phyloP scores from a whole-genome alignment of 169 alveolate genomes.

The Plasmodium billcollinsi region DNA sequence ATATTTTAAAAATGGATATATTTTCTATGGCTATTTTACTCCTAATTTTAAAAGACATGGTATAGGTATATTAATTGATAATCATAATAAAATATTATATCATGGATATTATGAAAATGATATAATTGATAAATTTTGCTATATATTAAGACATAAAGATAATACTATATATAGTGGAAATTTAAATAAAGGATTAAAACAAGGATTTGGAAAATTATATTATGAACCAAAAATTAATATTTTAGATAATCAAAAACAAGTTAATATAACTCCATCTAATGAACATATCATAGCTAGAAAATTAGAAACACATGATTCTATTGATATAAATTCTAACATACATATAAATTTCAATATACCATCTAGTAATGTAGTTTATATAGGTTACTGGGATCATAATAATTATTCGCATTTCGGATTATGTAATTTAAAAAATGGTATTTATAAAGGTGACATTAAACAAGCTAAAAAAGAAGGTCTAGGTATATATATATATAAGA shows the following conservation, averaged over 20 bases:
- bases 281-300: constrained; percentile 47
- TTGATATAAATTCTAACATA: constrained; percentile 64
- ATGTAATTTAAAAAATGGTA: constrained; percentile 70
- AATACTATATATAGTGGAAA: constrained; percentile 73
- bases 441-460: constrained; percentile 76
- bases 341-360: constrained; percentile 39
- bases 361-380: constrained; percentile 53
- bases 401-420: constrained; percentile 64
- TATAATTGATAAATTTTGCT: constrained; percentile 69
- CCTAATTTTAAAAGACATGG: constrained; percentile 60
- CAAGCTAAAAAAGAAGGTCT: constrained; percentile 74
- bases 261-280: constrained; percentile 66
- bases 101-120: constrained; percentile 78
- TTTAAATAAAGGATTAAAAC: constrained; percentile 51
- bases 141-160: constrained; percentile 75
- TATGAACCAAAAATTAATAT: constrained; percentile 58
- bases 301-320: constrained; percentile 57
- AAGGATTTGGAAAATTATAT: constrained; percentile 77
- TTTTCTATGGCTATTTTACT: constrained; percentile 67
- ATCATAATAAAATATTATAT: constrained; percentile 71
- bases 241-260: constrained; percentile 27
- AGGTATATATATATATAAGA: constrained; percentile 70
- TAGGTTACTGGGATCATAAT: constrained; percentile 74
- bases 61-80: constrained; percentile 74
- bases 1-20: constrained; percentile 71